phyloP scores from a whole-genome alignment of 2,329 filamentous ascomycete genomes.

The Cercospora canescens region DNA sequence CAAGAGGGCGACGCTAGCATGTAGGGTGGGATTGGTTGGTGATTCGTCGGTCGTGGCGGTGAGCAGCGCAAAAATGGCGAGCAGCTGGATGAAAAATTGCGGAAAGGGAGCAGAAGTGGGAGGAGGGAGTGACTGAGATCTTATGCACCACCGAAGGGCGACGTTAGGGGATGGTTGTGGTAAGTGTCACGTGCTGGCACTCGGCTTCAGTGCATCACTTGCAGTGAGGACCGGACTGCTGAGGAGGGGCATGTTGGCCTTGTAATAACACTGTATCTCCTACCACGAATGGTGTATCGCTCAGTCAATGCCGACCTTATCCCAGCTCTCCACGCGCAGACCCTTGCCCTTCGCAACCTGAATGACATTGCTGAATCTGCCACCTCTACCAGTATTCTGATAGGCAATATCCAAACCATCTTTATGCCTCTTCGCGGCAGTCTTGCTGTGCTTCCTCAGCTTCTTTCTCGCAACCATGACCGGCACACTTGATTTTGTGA shows the following conservation, averaged over 20 bases:
- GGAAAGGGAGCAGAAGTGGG: not conserved
- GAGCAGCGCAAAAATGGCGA: not conserved
- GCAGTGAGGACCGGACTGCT: not conserved
- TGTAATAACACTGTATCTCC: not conserved
- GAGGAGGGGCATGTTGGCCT: not conserved
- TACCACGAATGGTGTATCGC: not conserved
- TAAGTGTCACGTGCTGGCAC: not conserved
- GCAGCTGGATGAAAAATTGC: not conserved
- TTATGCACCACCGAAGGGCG: not conserved
- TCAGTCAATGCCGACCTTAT: conserved; percentile 38
- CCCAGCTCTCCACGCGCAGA: conserved; percentile 35
- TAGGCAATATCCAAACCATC: conserved; percentile 36
- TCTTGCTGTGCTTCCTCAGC: conserved; percentile 72
- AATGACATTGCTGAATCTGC: conserved; percentile 36
- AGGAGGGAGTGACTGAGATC: not conserved
- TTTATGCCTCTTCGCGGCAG: conserved; percentile 38
- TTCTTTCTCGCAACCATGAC: conserved; percentile 97
- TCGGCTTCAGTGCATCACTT: not conserved
- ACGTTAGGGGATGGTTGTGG: not conserved
- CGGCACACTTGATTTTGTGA: conserved; percentile 93
- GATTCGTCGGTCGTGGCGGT: not conserved
- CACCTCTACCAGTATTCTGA: conserved; percentile 30
- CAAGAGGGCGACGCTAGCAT: not conserved
- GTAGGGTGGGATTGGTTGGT: not conserved
- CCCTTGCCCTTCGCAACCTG: conserved; percentile 34